These are phyloP conservation scores for Penicillium cinerascens DNA, from an alignment of 495 filamentous ascomycete species.

Conservation along the genomic window DNA sequence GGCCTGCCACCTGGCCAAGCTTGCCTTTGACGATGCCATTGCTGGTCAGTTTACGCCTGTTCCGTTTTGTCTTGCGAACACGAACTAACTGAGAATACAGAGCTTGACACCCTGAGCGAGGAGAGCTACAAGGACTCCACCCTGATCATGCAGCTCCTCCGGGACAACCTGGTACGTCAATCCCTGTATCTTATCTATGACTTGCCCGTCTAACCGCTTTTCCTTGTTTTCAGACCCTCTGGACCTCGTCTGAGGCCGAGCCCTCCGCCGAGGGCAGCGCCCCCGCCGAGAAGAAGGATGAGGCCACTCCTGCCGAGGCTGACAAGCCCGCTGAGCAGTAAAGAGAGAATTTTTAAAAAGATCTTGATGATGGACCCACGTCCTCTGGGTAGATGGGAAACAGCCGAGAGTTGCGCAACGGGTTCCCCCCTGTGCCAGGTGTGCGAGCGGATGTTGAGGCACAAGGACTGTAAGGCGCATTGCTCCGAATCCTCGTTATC, in stretches of 20 bases:
- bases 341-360: constrained; percentile 36
- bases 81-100: constrained; percentile 42
- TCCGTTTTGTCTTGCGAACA: not conserved
- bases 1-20: constrained; percentile 98
- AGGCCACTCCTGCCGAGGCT: constrained; percentile 51
- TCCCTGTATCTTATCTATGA: not conserved
- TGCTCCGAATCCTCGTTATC: constrained; percentile 7
- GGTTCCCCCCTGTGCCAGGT: constrained; percentile 16
- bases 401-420: constrained; percentile 18
- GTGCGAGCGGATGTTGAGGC: constrained; percentile 4
- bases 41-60: constrained; percentile 61
- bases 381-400: constrained; percentile 29
- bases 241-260: constrained; percentile 98
- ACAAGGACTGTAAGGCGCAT: constrained; percentile 8
- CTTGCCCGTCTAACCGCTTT: constrained; percentile 20
- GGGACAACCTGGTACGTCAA: constrained; percentile 90
- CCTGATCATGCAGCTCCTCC: constrained; percentile 98
- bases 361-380: constrained; percentile 38
- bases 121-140: constrained; percentile 99
- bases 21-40: constrained; percentile 99
- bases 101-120: constrained; percentile 97
- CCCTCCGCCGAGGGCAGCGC: constrained; percentile 55
- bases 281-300: constrained; percentile 57
- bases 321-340: constrained; percentile 58
- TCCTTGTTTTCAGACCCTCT: constrained; percentile 77